These are phyloP conservation scores for Chenopodium berlandieri DNA, from an alignment of 148 eudicot genomes.

Conservation along the genomic window DNA sequence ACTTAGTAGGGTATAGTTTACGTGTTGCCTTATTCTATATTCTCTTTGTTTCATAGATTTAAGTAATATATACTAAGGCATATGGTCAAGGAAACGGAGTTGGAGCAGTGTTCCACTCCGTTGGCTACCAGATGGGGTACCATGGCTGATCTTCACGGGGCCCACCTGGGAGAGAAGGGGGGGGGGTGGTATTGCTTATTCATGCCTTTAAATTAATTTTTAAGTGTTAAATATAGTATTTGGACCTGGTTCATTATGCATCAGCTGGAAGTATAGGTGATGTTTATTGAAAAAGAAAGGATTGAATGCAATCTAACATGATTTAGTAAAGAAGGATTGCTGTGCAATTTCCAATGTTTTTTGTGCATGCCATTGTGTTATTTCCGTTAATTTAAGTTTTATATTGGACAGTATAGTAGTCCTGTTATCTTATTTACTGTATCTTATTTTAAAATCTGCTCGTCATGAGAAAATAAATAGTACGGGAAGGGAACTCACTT, in stretches of 20 bases:
- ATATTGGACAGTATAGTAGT: too few relatives aligned
- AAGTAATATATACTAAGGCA: background rate
- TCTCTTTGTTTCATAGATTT: background rate
- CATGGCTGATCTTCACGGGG: background rate
- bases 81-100: background rate
- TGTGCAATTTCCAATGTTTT: background rate
- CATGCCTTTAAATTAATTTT: too few relatives aligned
- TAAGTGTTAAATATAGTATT: background rate
- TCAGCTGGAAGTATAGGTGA: background rate
- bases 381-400: background rate
- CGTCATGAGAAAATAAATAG: background rate
- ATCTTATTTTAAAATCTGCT: too few relatives aligned
- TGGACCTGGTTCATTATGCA: background rate
- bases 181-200: too few relatives aligned
- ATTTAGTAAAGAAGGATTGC: background rate
- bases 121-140: background rate
- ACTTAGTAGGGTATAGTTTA: too few relatives aligned
- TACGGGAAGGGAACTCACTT: constrained; percentile 23
- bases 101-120: background rate
- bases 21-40: background rate
- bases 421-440: too few relatives aligned
- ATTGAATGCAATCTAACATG: background rate
- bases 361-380: background rate
- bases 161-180: background rate
- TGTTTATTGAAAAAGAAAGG: too few relatives aligned